Base-by-base conservation (phyloP, 139 green algal genomes). In the Coelastrella sp. region DNA sequence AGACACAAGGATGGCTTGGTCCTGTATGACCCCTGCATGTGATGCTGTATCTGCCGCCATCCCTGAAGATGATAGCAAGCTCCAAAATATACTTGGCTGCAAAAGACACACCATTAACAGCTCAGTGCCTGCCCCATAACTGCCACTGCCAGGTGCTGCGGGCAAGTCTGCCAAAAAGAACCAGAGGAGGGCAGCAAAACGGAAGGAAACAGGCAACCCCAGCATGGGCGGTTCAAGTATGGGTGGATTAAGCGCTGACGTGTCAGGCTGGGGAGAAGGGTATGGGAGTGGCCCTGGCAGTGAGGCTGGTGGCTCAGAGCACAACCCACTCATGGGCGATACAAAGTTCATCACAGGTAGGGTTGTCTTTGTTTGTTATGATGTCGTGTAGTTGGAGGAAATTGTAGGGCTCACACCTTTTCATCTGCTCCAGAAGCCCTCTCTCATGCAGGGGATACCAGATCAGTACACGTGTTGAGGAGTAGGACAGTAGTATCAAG, bases 81-180 rank as follows among this genome's bases (percentile, higher is more conserved):
- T 49, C 35, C 35, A 49, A 49, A 1, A 49, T 49, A 3, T 3
- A 49, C 35, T 3, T 12, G 11, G 22, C 19, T 78, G 0, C 19
- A 49, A 5, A 4, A 6, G 35, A 49, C 35, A 49, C 35, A 49
- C 35, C 35, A 49, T 3, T 49, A 3, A 49, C 35, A 49, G 35
- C 35, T 49, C 35, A 49, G 35, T 49, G 35, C 35, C 35, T 49
- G 35, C 35, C 35, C 35, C 35, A 49, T 49, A 49, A 78, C 68
- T 25, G 35, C 35, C 35, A 49, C 35, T 49, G 35, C 35, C 35
- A 70, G 57, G 58, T 25, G 82, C 6, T 68, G 83, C 66, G 11
- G 68, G 83, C 83, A 88, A 88, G 68, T 66, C 83, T 58, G 83
- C 83, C 8, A 88, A 89, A 19, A 89, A 89, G 70, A 89, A 89